Conservation (phyloP, 2,329 filamentous ascomycete species). For the Geosmithia morbida region DNA sequence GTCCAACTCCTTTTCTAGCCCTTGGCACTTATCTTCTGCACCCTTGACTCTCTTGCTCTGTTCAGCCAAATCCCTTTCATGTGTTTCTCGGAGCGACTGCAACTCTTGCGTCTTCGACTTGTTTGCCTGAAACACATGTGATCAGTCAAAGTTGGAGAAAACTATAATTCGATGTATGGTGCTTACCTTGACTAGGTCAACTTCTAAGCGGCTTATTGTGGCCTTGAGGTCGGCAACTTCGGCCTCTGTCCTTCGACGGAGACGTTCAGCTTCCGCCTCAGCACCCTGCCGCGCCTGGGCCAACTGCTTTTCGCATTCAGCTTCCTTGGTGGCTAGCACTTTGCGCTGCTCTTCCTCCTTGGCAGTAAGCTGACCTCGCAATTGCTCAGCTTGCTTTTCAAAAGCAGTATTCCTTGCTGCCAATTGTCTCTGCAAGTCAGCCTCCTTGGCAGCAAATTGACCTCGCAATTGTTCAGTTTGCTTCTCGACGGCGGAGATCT, state of each 20-base stretch:
- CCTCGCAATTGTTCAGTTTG: constrained; percentile 5
- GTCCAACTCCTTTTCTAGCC: constrained; percentile 12
- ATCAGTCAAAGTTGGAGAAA: neutral
- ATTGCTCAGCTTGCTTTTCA: constrained; percentile 12
- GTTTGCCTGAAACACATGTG: constrained; percentile 29
- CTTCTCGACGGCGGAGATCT: constrained; percentile 9
- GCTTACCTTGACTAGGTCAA: constrained; percentile 43
- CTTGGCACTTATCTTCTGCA: constrained; percentile 8
- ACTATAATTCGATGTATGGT: neutral
- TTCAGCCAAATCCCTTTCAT: constrained; percentile 18
- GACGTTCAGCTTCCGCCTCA: constrained; percentile 33
- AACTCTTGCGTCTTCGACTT: constrained; percentile 47
- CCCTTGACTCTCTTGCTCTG: constrained; percentile 16
- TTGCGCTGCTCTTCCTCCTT: constrained; percentile 9
- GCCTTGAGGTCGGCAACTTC: constrained; percentile 49
- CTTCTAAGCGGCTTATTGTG: constrained; percentile 46
- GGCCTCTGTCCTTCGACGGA: constrained; percentile 35
- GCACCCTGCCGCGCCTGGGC: constrained; percentile 31
- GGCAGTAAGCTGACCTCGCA: constrained; percentile 14
- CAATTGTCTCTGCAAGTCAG: constrained; percentile 10
- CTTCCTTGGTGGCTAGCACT: constrained; percentile 5
- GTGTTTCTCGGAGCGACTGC: constrained; percentile 31
- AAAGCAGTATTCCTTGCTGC: constrained; percentile 11
- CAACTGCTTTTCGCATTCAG: constrained; percentile 24
- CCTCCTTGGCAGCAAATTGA: constrained; percentile 12